Evolutionary conservation across 805 yeast genomes (phyloP).

Genomic region (Candida maris): DNA sequence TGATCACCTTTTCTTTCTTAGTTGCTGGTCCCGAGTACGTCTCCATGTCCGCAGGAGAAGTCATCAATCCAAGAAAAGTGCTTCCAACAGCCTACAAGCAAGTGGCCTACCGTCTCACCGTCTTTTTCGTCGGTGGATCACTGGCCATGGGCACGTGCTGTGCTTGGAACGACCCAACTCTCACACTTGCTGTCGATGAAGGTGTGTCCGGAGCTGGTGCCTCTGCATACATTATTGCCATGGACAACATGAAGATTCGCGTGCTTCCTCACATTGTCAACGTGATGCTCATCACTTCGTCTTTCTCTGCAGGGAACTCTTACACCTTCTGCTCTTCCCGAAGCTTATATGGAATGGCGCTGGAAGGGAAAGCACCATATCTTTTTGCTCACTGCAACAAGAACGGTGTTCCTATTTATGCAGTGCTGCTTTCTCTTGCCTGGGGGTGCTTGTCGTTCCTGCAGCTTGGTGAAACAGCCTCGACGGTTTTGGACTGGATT

Average conservation of each 20-base stretch:
- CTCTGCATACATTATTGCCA: conserved; percentile 47
- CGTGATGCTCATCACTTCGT: conserved; percentile 39
- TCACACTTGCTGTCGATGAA: conserved; percentile 31
- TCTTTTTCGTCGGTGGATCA: conserved; percentile 48
- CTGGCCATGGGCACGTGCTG: conserved; percentile 44
- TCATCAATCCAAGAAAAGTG: conserved; percentile 44
- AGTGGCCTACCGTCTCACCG: conserved; percentile 40
- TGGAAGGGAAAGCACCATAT: conserved; percentile 45
- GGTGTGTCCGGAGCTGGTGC: conserved; percentile 44
- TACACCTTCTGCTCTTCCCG: conserved; percentile 47
- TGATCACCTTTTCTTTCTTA: conserved; percentile 40
- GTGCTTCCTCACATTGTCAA: conserved; percentile 45
- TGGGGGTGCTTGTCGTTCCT: conserved; percentile 46
- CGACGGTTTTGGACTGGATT: conserved; percentile 67
- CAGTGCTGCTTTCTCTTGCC: conserved; percentile 38
- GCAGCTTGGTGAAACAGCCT: conserved; percentile 53
- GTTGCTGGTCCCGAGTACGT: conserved; percentile 51
- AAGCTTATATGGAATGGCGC: conserved; percentile 43
- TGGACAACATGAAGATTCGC: conserved; percentile 40
- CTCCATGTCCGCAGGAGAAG: conserved; percentile 46
- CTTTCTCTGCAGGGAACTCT: conserved; percentile 48
- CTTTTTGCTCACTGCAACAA: conserved; percentile 42
- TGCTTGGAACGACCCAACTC: conserved; percentile 39
- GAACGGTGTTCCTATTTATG: conserved; percentile 44
- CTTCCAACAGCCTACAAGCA: conserved; percentile 46